Evolutionary conservation across 2,329 filamentous ascomycete genomes (phyloP).

Genomic region (Dothistroma pini): DNA sequence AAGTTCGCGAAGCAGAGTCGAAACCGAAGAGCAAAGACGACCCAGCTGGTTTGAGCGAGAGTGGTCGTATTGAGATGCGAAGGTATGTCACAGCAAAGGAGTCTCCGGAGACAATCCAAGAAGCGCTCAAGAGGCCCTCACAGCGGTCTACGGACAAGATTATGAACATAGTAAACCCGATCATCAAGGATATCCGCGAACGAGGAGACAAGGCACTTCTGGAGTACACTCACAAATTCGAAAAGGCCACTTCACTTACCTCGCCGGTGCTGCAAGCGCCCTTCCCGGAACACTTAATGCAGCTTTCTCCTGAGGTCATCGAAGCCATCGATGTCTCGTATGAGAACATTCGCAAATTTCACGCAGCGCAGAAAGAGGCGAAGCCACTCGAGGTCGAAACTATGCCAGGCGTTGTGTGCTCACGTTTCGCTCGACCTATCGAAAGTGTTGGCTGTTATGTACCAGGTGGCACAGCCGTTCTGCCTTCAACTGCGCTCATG

Average conservation of each 20-base stretch:
- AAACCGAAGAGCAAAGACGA: conserved; percentile 53
- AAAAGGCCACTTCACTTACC: conserved; percentile 86
- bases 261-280: conserved; percentile 87
- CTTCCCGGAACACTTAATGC: conserved; percentile 81
- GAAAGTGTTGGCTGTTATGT: conserved; percentile 96
- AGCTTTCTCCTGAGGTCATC: conserved; percentile 75
- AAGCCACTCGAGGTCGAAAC: conserved; percentile 85
- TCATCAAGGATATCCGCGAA: conserved; percentile 79
- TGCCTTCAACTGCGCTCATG: conserved; percentile 96
- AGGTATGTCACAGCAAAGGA: conserved; percentile 67
- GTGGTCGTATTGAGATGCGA: conserved; percentile 74
- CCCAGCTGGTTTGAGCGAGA: conserved; percentile 43
- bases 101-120: conserved; percentile 61
- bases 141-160: conserved; percentile 95
- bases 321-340: conserved; percentile 91
- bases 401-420: conserved; percentile 95
- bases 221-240: conserved; percentile 95
- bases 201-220: conserved; percentile 85
- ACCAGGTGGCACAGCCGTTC: conserved; percentile 92
- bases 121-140: conserved; percentile 80
- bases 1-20: conserved; percentile 50
- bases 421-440: conserved; percentile 86
- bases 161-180: conserved; percentile 83
- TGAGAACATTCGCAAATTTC: conserved; percentile 92
- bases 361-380: conserved; percentile 82